Conservation (phyloP, 2,329 filamentous ascomycete species). For the Nigrospora osmanthi region DNA sequence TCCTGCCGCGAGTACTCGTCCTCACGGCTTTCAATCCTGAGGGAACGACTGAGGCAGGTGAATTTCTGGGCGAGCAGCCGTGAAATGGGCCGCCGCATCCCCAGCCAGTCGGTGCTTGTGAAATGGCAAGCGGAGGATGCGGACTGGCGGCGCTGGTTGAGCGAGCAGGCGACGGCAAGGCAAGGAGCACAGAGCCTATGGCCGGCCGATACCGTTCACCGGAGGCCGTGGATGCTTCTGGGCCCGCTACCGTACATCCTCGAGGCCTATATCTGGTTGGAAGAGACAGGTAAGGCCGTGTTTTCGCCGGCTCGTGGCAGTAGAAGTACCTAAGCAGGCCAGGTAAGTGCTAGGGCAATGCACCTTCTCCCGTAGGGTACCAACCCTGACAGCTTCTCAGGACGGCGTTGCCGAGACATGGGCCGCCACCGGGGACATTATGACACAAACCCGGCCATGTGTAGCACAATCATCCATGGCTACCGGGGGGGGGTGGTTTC, state of each 20-base stretch:
- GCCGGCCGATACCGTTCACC: neutral
- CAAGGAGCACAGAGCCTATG: neutral
- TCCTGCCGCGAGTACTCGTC: constrained; percentile 16
- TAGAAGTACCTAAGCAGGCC: no score
- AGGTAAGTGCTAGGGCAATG: no score
- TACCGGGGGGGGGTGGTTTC: no score
- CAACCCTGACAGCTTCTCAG: no score
- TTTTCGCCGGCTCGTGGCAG: no score
- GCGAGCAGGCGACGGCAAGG: constrained; percentile 9
- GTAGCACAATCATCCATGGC: no score
- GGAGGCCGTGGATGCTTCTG: neutral
- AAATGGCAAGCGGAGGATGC: constrained; percentile 15
- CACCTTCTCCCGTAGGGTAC: no score
- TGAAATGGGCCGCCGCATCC: constrained; percentile 9
- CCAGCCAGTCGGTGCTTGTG: constrained; percentile 8
- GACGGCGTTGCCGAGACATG: no score
- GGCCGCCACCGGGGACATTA: no score
- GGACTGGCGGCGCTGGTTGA: constrained; percentile 17
- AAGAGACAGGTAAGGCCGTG: no score
- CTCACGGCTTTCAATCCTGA: constrained; percentile 13
- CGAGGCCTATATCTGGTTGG: neutral
- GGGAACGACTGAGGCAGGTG: constrained; percentile 15
- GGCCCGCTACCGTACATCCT: neutral
- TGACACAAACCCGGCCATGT: no score
- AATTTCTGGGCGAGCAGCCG: constrained; percentile 10